phyloP scores from a whole-genome alignment of 73 alveolate genomes.

The Effrenium voratum region DNA sequence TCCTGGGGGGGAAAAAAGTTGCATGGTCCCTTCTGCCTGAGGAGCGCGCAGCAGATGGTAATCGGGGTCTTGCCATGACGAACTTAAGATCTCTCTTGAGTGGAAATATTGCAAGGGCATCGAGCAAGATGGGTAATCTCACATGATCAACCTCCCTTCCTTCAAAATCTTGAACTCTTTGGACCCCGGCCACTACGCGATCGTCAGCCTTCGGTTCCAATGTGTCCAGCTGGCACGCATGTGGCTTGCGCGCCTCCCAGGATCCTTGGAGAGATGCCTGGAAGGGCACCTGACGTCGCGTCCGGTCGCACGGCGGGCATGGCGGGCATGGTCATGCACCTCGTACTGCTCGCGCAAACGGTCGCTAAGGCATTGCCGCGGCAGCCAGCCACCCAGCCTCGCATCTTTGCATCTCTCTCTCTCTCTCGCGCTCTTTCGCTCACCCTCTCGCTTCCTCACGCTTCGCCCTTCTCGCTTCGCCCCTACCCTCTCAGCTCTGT shows the following conservation, averaged over 20 bases:
- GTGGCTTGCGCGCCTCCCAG: constrained; percentile 34
- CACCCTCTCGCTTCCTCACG: too few species aligned
- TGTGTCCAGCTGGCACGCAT: too few species aligned
- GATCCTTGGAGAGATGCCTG: constrained; percentile 78
- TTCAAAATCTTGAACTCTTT: neutral
- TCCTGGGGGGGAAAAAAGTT: too few species aligned
- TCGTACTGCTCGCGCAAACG: constrained; percentile 17
- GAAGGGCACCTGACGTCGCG: constrained; percentile 76
- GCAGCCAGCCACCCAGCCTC: constrained; percentile 87
- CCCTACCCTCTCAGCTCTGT: too few species aligned
- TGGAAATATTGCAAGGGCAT: neutral
- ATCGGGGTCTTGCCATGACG: constrained; percentile 71
- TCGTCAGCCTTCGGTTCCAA: neutral
- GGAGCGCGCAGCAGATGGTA: constrained; percentile 63
- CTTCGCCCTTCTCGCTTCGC: too few species aligned
- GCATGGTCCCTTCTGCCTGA: constrained; percentile 11
- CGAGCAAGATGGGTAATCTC: neutral
- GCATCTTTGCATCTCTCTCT: too few species aligned
- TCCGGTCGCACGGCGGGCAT: too few species aligned
- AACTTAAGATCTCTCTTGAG: too few species aligned
- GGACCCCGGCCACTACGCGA: neutral
- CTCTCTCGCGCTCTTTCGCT: too few species aligned
- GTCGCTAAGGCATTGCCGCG: constrained; percentile 56
- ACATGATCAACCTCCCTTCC: neutral
- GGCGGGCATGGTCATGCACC: too few species aligned